A percentile compares a stretch with the other conserved stretches of the same genome.
Conservation (phyloP, 73 alveolate genomes). For the Paramecium caudatum region DNA sequence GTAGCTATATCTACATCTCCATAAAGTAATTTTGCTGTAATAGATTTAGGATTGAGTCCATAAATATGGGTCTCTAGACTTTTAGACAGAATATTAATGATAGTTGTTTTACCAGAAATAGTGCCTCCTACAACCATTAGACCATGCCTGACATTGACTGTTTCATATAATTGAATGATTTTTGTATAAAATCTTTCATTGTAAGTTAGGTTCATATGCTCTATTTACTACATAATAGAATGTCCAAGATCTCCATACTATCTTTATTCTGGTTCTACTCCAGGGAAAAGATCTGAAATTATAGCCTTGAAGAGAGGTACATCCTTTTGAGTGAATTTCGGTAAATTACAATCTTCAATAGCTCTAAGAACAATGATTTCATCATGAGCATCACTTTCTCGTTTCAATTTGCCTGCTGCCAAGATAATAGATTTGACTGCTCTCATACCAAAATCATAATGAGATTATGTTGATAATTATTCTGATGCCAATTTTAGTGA, state of each 20-base stretch:
- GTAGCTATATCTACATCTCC: conserved; percentile 98
- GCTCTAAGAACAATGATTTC: conserved; percentile 93
- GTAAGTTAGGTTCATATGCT: conserved; percentile 78
- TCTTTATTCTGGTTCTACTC: conserved; percentile 87
- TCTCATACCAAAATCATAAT: conserved; percentile 99
- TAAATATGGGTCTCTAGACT: conserved; percentile 78
- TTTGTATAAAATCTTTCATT: conserved; percentile 89
- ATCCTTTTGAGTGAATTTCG: conserved; percentile 97
- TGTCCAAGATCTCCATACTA: conserved; percentile 85
- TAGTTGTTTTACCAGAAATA: conserved; percentile 95
- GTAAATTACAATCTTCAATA: conserved; percentile 96
- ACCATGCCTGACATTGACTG: conserved; percentile 98
- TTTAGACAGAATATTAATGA: conserved; percentile 80
- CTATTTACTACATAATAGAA: conserved; percentile 81
- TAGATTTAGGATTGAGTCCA: conserved; percentile 96
- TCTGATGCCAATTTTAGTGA: conserved; percentile 95
- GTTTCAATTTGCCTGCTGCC: conserved; percentile 98
- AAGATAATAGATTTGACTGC: conserved; percentile 96
- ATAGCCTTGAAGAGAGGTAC: conserved; percentile 97
- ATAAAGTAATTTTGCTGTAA: conserved; percentile 94
- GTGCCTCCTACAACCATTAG: conserved; percentile 99
- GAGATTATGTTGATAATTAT: conserved; percentile 93
- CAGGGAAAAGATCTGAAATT: conserved; percentile 97
- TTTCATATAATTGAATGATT: conserved; percentile 94
- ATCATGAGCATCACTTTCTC: conserved; percentile 92